phyloP scores from a whole-genome alignment of 176 grass and related monocot genomes.

The Eleusine indica region DNA sequence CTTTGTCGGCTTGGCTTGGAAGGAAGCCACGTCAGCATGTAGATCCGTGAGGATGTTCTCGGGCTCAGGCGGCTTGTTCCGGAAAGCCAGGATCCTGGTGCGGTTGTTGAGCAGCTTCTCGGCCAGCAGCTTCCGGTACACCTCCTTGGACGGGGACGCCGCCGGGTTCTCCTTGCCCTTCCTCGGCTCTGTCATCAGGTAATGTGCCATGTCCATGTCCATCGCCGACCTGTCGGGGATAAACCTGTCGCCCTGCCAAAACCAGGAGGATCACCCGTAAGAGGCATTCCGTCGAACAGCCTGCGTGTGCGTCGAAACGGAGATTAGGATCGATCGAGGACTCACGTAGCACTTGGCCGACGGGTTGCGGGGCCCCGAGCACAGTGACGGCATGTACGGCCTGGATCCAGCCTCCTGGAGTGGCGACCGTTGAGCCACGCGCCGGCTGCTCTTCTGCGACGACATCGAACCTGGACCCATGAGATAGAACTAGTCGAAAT shows the following conservation, averaged over 20 bases:
- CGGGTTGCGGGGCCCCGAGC: conserved; percentile 37
- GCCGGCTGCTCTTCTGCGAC: conserved; percentile 36
- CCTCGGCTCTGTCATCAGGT: conserved; percentile 64
- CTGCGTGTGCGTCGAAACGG: neutral
- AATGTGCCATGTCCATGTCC: conserved; percentile 70
- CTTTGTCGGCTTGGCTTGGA: conserved; percentile 47
- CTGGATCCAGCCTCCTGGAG: conserved; percentile 48
- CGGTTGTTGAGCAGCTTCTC: conserved; percentile 65
- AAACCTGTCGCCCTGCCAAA: conserved; percentile 66
- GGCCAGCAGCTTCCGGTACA: conserved; percentile 55
- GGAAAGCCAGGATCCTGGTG: conserved; percentile 60
- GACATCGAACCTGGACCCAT: conserved; percentile 61
- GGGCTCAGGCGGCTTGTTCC: conserved; percentile 53
- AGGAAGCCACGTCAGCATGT: conserved; percentile 24
- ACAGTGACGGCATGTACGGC: conserved; percentile 63
- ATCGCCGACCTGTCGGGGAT: conserved; percentile 56
- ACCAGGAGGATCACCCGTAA: conserved; percentile 17
- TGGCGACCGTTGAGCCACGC: conserved; percentile 7
- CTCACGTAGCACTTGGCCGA: conserved; percentile 46
- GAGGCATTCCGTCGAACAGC: conserved; percentile 34
- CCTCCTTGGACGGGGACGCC: conserved; percentile 51
- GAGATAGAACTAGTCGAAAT: conserved; percentile 5
- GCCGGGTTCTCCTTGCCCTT: conserved; percentile 50
- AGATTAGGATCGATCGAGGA: neutral
- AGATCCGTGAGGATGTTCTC: conserved; percentile 35